Percentiles rank a stretch among this genome's conserved stretches.
Conservation (phyloP, 495 filamentous ascomycete species). For the Aspergillus haitiensis region DNA sequence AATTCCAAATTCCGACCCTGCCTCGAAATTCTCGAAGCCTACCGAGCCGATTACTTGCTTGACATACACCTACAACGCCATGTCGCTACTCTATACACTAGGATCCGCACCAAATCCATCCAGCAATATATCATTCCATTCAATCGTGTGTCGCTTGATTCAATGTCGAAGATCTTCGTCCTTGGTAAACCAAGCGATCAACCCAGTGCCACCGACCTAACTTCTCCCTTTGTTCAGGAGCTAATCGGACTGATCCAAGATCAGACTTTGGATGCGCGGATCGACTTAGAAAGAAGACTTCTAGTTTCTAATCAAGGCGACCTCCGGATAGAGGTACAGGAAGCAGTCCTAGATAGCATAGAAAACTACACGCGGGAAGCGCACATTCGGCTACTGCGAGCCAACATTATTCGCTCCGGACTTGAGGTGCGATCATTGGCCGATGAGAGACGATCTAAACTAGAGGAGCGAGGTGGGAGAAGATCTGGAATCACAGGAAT, state of each 20-base stretch:
- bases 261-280: slow-evolving; percentile 70
- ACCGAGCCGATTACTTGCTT: slow-evolving; percentile 80
- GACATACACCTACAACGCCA: slow-evolving; percentile 85
- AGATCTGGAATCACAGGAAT: slow-evolving; percentile 12
- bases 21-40: slow-evolving; percentile 75
- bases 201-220: slow-evolving; percentile 45
- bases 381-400: slow-evolving; percentile 69
- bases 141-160: slow-evolving; percentile 68
- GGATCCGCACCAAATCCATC: slow-evolving; percentile 86
- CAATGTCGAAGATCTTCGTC: slow-evolving; percentile 65
- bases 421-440: slow-evolving; percentile 61
- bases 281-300: slow-evolving; percentile 79
- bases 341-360: slow-evolving; percentile 62
- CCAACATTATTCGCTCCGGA: slow-evolving; percentile 71
- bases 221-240: slow-evolving; percentile 69
- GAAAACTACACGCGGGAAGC: slow-evolving; percentile 71
- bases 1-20: slow-evolving; percentile 83
- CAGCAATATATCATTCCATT: slow-evolving; percentile 86
- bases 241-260: slow-evolving; percentile 72
- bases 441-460: slow-evolving; percentile 15
- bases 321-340: slow-evolving; percentile 65
- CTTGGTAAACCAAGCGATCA: slow-evolving; percentile 37
- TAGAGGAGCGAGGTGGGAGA: slow-evolving; percentile 15
- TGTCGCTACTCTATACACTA: slow-evolving; percentile 63
- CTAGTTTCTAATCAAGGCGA: slow-evolving; percentile 69